Evolutionary conservation across 306 rosid genomes (phyloP), one percentile per base, ranked within the genome.

Genomic region (Lagenaria siceraria): DNA sequence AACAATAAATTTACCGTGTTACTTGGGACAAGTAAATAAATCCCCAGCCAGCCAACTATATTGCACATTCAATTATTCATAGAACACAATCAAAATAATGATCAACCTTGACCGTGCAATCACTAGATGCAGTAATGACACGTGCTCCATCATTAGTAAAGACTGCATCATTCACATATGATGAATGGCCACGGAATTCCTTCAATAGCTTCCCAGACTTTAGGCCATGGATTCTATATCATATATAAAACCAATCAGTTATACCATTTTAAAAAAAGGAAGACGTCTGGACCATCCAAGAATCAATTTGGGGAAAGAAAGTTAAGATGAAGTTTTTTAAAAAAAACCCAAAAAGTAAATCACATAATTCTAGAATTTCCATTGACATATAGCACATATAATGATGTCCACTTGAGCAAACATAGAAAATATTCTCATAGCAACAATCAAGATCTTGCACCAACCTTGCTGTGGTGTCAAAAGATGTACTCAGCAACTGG

Each of bases 391-490:
- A 79, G 31, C 22, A 70, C 21, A 71, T 19, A 52, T 25, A 54
- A 19, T 75, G 17, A 52, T 53, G 13, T 56, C 64, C 68, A 75
- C 36, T 33, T n/a, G n/a, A 42, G 31, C 43, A n/a, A 55, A 75
- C 65, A 33, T 33, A 36, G 52, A 31, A 53, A 24, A 33, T 36
- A 36, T 21, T 11, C 35, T 73, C 74, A 24, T 19, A 29, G 22
- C 22, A 74, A 58, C 35, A 56, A 66, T 81, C 82, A 40, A 81
- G 79, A 58, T 46, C 8, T 18, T 72, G 72, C 29, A 72, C 46
- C 59, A 81, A 92, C 99, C 97, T 92, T 76, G 98, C 98, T 62
- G 98, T 92, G 90, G 92, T 84, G 88, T 96, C 99, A 87, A 92
- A 96, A 73, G 99, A 96, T 83, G 99, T 81, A 79, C 99, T 96